A percentile compares a stretch with the other conserved stretches of the same genome.
phyloP scores from a whole-genome alignment of 257 asterid species.

The Craterostigma plantagineum region DNA sequence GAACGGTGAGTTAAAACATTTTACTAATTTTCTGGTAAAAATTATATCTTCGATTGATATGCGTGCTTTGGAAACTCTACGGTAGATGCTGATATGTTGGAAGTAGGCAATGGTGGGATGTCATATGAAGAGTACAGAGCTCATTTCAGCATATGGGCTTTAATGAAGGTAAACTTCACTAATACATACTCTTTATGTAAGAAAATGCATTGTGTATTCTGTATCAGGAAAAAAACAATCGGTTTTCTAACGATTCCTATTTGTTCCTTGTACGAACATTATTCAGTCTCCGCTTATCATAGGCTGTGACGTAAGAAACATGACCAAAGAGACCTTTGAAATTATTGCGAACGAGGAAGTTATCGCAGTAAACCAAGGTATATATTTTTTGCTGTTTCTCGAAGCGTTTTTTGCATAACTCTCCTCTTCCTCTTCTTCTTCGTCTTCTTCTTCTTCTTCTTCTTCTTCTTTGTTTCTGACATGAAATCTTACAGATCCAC shows the following conservation, averaged over 20 bases:
- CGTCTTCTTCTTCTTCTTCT: too few species aligned
- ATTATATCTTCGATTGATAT: not conserved
- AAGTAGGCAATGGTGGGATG: slow-evolving; percentile 99
- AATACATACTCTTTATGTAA: too few species aligned
- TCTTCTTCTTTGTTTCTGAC: too few species aligned
- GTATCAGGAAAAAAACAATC: too few species aligned
- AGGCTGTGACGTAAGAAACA: slow-evolving; percentile 89
- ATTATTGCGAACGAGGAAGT: slow-evolving; percentile 73
- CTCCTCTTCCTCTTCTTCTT: too few species aligned
- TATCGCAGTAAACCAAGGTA: slow-evolving; percentile 84
- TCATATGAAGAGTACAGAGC: slow-evolving; percentile 63
- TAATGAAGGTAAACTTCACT: slow-evolving; percentile 56
- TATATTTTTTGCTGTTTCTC: too few species aligned
- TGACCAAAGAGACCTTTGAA: slow-evolving; percentile 51
- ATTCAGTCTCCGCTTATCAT: slow-evolving; percentile 78
- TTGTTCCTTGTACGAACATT: not conserved
- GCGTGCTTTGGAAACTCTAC: too few species aligned
- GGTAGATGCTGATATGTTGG: slow-evolving; percentile 95
- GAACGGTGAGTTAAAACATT: slow-evolving; percentile 44
- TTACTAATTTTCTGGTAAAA: not conserved
- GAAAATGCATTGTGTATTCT: too few species aligned
- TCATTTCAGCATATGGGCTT: slow-evolving; percentile 96
- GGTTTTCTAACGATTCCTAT: not conserved
- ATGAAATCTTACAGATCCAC: slow-evolving; percentile 2
- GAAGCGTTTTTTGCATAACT: too few species aligned